Conservation (phyloP, 768 basidiomycete species). For the Epithele typhae region DNA sequence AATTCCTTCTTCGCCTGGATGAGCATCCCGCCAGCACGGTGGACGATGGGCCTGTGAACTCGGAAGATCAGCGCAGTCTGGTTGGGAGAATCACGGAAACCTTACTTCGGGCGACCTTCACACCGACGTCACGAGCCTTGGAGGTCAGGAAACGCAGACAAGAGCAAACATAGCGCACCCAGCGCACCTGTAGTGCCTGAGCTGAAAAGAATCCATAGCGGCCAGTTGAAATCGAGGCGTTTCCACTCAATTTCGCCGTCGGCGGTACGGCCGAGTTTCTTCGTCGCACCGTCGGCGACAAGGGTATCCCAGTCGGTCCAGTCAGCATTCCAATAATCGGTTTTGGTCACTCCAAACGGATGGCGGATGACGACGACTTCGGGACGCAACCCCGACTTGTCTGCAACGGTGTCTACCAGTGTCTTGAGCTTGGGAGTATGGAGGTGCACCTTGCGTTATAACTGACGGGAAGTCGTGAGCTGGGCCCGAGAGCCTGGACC, state of each 20-base stretch:
- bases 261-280: conserved; percentile 42
- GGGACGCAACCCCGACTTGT: conserved; percentile 32
- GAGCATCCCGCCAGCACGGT: conserved; percentile 76
- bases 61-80: neutral
- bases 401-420: conserved; percentile 48
- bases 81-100: conserved; percentile 12
- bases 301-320: conserved; percentile 58
- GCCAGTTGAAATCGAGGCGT: conserved; percentile 63
- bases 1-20: conserved; percentile 72
- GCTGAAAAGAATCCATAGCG: conserved; percentile 85
- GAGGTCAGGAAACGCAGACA: conserved; percentile 2
- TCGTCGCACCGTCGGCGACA: conserved; percentile 40
- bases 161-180: neutral
- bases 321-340: conserved; percentile 36
- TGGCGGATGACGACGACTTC: conserved; percentile 57
- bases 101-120: conserved; percentile 49
- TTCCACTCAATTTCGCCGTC: conserved; percentile 63
- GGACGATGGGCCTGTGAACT: conserved; percentile 62
- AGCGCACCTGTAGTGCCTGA: conserved; percentile 72
- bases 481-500: neutral
- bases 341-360: conserved; percentile 28
- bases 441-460: conserved; percentile 67
- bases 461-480: conserved; percentile 27
- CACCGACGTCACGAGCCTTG: neutral
- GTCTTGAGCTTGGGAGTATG: conserved; percentile 61